A percentile compares a stretch with the other conserved stretches of the same genome.
These are phyloP conservation scores for Ballota nigra DNA, from an alignment of 257 asterid species.

Conservation along the genomic window DNA sequence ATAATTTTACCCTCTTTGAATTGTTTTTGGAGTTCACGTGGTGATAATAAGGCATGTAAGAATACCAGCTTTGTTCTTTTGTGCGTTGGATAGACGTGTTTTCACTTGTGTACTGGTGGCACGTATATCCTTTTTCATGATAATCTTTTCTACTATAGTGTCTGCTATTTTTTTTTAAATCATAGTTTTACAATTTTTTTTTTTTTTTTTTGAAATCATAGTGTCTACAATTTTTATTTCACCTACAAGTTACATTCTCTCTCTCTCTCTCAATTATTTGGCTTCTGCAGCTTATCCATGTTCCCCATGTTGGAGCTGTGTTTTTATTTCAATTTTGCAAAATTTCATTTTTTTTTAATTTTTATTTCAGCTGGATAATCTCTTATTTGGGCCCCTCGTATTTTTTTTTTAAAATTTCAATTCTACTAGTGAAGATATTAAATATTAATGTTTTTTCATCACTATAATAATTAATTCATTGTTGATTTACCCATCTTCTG, in stretches of 20 bases:
- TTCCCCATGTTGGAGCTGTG: conserved; percentile 20
- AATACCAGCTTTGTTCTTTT: conserved; percentile 52
- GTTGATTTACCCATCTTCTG: neutral
- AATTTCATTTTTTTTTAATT: neutral
- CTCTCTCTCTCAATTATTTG: conserved; percentile 31
- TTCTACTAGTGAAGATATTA: neutral
- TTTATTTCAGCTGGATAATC: neutral
- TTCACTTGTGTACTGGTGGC: conserved; percentile 31
- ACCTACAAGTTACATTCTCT: conserved; percentile 12
- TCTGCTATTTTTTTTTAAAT: too few species aligned
- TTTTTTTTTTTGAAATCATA: too few species aligned
- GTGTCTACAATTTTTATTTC: conserved; percentile 12
- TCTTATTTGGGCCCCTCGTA: neutral
- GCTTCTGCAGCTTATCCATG: conserved; percentile 13
- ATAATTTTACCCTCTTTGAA: neutral
- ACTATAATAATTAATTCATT: too few species aligned
- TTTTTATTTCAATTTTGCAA: neutral
- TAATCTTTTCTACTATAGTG: conserved; percentile 18
- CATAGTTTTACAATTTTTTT: too few species aligned
- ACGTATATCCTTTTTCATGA: conserved; percentile 27
- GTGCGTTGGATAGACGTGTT: conserved; percentile 41
- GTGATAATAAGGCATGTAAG: conserved; percentile 23
- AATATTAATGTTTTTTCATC: too few species aligned
- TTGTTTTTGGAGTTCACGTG: conserved; percentile 46
- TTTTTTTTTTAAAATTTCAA: neutral